Percentiles rank a stretch among this genome's conserved stretches.
Evolutionary conservation across 139 green algal species (phyloP).

Genomic region (Microglena sp.): DNA sequence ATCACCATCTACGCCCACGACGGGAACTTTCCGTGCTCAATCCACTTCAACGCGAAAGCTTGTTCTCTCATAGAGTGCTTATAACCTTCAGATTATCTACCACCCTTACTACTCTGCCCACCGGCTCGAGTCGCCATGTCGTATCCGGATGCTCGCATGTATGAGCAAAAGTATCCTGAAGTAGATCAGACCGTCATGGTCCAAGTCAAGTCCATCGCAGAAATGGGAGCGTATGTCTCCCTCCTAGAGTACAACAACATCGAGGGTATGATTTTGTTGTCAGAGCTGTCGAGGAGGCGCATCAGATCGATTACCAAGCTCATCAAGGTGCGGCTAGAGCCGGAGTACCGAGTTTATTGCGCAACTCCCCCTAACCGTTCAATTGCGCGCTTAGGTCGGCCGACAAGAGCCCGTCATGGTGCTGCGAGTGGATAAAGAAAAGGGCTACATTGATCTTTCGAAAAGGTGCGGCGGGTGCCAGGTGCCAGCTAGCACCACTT

Average conservation of each 20-base stretch:
- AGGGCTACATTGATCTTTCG: slow-evolving; percentile 99
- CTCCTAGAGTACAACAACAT: slow-evolving; percentile 92
- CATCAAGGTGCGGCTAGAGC: slow-evolving; percentile 74
- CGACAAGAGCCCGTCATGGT: slow-evolving; percentile 99
- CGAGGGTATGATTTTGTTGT: slow-evolving; percentile 97
- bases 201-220: slow-evolving; percentile 84
- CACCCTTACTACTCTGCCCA: too few species aligned
- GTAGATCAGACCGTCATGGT: slow-evolving; percentile 99
- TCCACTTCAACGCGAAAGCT: too few species aligned
- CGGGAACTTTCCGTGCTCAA: too few species aligned
- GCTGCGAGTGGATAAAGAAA: slow-evolving; percentile 97
- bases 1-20: too few species aligned
- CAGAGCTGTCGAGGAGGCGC: slow-evolving; percentile 91
- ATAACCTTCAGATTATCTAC: too few species aligned
- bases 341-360: neutral
- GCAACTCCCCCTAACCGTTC: neutral
- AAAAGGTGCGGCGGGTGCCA: slow-evolving; percentile 57
- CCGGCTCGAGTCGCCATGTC: slow-evolving; percentile 2
- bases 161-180: slow-evolving; percentile 92
- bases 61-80: too few species aligned
- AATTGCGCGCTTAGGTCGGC: slow-evolving; percentile 57
- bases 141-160: slow-evolving; percentile 80
- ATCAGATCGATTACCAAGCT: slow-evolving; percentile 99
- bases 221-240: slow-evolving; percentile 98
- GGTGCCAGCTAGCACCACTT: neutral